Evolutionary conservation across 2,329 filamentous ascomycete genomes (phyloP).

Genomic region (Penicillium sp.): DNA sequence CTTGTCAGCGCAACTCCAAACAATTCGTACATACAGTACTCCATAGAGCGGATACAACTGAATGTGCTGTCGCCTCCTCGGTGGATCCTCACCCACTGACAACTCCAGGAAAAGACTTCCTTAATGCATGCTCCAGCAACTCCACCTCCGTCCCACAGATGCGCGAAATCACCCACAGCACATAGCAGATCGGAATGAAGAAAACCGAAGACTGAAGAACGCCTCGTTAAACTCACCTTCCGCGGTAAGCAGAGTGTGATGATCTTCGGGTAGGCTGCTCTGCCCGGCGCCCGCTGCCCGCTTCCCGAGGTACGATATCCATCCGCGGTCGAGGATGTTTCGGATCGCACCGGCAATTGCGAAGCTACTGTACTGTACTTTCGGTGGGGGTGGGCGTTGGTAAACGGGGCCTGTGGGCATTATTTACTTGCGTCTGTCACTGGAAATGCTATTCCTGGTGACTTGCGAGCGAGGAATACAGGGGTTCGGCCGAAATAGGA

Average conservation of each 20-base stretch:
- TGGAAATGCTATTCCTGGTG: background rate
- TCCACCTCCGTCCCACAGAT: slow-evolving; percentile 6
- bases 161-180: background rate
- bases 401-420: background rate
- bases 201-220: too few species aligned
- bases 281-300: background rate
- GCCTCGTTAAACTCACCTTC: background rate
- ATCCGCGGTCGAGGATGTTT: background rate
- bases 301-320: background rate
- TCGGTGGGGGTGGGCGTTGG: background rate
- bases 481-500: background rate
- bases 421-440: background rate
- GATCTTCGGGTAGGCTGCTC: background rate
- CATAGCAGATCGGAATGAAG: background rate
- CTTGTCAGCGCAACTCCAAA: background rate
- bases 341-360: slow-evolving; percentile 5
- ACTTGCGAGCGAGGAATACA: background rate
- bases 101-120: background rate
- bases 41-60: background rate
- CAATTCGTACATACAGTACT: background rate
- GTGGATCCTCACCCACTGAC: background rate
- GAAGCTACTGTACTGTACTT: background rate
- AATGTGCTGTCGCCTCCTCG: slow-evolving; percentile 2
- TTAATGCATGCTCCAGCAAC: background rate
- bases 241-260: background rate